These are phyloP conservation scores for Erysiphe pulchra DNA, from an alignment of 2,329 filamentous ascomycete species.

Conservation along the genomic window DNA sequence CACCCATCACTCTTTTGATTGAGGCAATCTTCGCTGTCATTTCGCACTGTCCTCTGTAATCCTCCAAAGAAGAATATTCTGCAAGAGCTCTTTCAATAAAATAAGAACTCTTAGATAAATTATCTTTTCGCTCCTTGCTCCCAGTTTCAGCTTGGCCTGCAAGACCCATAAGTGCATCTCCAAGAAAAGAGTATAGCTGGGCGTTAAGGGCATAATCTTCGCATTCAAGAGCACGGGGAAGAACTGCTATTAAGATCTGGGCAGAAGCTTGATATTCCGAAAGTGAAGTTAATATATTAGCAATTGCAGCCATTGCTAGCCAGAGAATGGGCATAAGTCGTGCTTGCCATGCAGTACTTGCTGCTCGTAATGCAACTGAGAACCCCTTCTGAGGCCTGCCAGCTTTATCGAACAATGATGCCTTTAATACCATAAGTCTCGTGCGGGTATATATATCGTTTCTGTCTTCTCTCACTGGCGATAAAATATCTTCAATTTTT, in stretches of 20 bases:
- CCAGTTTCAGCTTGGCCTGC: conserved; percentile 21
- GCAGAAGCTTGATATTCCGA: conserved; percentile 30
- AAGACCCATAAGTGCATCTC: conserved; percentile 38
- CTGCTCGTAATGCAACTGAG: conserved; percentile 36
- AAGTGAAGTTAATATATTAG: conserved; percentile 30
- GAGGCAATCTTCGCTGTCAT: conserved; percentile 40
- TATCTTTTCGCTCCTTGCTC: conserved; percentile 19
- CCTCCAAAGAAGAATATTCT: conserved; percentile 30
- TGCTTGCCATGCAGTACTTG: conserved; percentile 32
- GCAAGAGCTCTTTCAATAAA: conserved; percentile 13
- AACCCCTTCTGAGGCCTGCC: conserved; percentile 37
- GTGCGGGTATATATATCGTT: conserved; percentile 36
- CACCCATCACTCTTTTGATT: conserved; percentile 32
- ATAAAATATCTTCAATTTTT: conserved; percentile 24
- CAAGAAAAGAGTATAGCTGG: conserved; percentile 30
- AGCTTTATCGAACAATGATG: conserved; percentile 29
- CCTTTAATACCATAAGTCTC: conserved; percentile 34
- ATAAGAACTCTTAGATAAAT: conserved; percentile 17
- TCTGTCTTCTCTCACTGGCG: conserved; percentile 24
- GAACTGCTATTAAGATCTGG: conserved; percentile 30
- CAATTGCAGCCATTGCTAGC: conserved; percentile 29
- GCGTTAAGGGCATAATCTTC: conserved; percentile 30
- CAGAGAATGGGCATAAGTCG: conserved; percentile 32
- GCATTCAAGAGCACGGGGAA: conserved; percentile 37
- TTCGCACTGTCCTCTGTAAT: conserved; percentile 32